A percentile compares a stretch with the other conserved stretches of the same genome.
These are phyloP conservation scores for Lentinula boryana DNA, from an alignment of 768 basidiomycete genomes.

Conservation along the genomic window DNA sequence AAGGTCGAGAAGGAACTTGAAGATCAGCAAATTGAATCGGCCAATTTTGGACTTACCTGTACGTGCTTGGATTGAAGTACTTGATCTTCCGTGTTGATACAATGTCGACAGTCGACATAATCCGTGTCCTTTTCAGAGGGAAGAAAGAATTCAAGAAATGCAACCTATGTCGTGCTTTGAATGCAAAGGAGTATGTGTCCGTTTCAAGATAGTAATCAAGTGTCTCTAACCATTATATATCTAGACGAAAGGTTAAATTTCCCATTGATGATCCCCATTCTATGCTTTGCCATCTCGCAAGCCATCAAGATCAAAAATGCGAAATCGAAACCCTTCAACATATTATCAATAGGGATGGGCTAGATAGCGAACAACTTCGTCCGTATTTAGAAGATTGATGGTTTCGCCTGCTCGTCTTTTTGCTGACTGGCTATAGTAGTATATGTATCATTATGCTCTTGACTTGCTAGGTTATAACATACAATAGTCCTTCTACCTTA, in stretches of 20 bases:
- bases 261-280: not conserved
- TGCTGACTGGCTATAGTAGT: too few species aligned
- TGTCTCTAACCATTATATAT: not conserved
- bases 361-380: not conserved
- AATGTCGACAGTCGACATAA: not conserved
- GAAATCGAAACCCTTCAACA: not conserved
- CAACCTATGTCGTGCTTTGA: not conserved
- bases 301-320: not conserved
- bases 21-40: not conserved
- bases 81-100: not conserved
- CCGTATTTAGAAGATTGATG: not conserved
- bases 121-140: not conserved
- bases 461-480: too few species aligned
- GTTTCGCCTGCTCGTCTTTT: not conserved
- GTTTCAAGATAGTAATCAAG: not conserved
- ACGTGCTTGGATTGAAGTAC: not conserved
- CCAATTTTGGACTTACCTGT: not conserved
- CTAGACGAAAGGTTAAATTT: not conserved
- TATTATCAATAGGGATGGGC: not conserved
- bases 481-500: not conserved
- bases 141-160: not conserved
- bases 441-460: too few species aligned
- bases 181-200: not conserved
- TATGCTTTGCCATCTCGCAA: not conserved
- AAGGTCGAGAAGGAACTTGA: not conserved